A percentile compares a stretch with the other conserved stretches of the same genome.
Conservation (phyloP, 2,329 filamentous ascomycete genomes). For the Epichloe aotearoae region DNA sequence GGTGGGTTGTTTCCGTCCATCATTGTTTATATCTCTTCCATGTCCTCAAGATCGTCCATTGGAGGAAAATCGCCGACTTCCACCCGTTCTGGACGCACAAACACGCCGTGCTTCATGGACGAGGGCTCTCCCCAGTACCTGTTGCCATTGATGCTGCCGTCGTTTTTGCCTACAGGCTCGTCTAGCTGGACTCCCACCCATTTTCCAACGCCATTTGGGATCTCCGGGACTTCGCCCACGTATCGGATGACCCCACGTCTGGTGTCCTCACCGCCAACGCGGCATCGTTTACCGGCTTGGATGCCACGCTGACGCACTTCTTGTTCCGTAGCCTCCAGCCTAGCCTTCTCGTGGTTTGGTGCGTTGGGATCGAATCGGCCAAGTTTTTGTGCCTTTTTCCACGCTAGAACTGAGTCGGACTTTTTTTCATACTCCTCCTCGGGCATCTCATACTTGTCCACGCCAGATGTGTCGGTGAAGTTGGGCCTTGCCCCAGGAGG, state of each 20-base stretch:
- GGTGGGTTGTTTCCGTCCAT: not conserved
- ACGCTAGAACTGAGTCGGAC: conserved; percentile 77
- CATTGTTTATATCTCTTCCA: conserved; percentile 51
- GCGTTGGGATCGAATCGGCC: conserved; percentile 88
- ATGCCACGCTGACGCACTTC: conserved; percentile 62
- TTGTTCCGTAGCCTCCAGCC: conserved; percentile 51
- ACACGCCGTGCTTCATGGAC: conserved; percentile 57
- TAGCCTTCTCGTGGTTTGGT: conserved; percentile 58
- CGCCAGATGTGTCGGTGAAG: conserved; percentile 65
- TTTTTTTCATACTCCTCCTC: conserved; percentile 73
- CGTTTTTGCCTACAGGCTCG: conserved; percentile 72
- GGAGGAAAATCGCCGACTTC: conserved; percentile 62
- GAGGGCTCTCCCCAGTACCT: conserved; percentile 59
- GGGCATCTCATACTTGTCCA: conserved; percentile 88
- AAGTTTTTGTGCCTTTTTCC: conserved; percentile 93
- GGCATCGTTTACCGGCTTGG: conserved; percentile 46
- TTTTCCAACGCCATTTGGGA: conserved; percentile 47
- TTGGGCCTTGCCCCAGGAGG: conserved; percentile 64
- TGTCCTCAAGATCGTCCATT: conserved; percentile 62
- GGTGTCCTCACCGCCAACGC: conserved; percentile 52
- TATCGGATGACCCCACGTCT: conserved; percentile 59
- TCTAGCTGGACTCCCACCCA: conserved; percentile 69
- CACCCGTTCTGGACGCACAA: conserved; percentile 65
- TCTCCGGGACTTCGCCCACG: conserved; percentile 62
- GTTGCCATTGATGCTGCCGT: conserved; percentile 54